These are phyloP conservation scores for Westerdykella ornata DNA, from an alignment of 2,329 filamentous ascomycete genomes.

Conservation along the genomic window DNA sequence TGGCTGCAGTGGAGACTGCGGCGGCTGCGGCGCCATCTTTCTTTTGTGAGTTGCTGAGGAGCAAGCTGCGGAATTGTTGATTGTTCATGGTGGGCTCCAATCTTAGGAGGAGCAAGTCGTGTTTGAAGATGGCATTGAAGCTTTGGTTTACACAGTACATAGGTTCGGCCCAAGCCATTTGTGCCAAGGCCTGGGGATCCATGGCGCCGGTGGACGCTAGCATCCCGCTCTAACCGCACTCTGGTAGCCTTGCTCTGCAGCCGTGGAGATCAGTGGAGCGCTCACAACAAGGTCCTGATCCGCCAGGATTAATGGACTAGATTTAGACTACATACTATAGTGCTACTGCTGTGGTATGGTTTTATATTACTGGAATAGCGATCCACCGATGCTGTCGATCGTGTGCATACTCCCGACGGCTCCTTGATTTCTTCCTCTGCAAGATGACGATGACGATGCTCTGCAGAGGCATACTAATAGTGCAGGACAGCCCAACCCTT, in stretches of 20 bases:
- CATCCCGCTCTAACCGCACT: too few relatives aligned
- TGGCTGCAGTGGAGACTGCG: conserved; percentile 11
- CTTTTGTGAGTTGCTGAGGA: conserved; percentile 50
- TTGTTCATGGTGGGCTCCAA: conserved; percentile 67
- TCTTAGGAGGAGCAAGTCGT: conserved; percentile 2
- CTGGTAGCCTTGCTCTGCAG: not conserved
- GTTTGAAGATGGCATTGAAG: not conserved
- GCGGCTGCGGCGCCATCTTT: conserved; percentile 27
- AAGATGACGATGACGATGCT: too few relatives aligned
- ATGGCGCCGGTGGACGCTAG: not conserved
- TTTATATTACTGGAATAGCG: too few relatives aligned
- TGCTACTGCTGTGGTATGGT: too few relatives aligned
- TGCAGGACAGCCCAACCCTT: conserved; percentile 3
- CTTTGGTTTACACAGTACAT: too few relatives aligned
- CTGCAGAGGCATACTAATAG: not conserved
- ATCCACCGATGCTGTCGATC: too few relatives aligned
- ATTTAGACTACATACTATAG: too few relatives aligned
- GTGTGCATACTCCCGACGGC: too few relatives aligned
- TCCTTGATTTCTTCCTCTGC: too few relatives aligned
- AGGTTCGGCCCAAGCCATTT: not conserved
- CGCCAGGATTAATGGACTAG: too few relatives aligned
- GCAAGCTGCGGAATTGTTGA: conserved; percentile 79
- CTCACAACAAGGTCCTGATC: too few relatives aligned
- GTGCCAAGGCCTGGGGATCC: conserved; percentile 3
- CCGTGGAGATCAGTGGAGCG: not conserved